Evolutionary conservation across 2,329 filamentous ascomycete genomes (phyloP), one percentile per base, ranked within the genome.

Genomic region (Ceratocystis diversiconidia): DNA sequence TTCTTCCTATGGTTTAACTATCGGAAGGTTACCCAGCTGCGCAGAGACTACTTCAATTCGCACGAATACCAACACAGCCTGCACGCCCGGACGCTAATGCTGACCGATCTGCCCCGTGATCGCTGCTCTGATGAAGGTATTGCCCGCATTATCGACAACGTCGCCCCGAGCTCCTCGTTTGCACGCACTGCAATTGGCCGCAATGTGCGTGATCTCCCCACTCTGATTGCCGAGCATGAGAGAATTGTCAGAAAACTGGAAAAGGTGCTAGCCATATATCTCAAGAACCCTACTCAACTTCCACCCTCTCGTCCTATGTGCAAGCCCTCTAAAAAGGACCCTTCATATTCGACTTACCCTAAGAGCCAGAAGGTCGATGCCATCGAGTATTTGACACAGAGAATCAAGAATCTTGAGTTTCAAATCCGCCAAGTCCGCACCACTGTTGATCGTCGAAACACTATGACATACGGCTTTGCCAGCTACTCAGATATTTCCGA

Each of bases 1-100:
- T 86, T 81, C 64, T 95, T 95, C 70, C 76, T 99, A 32, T 99
- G 91, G 91, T 87, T 82, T 78, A 97, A 96, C 72, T 97, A 97
- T 74, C 81, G 82, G 41, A 86, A 84, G 61, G 81, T 99, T 22
- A 75, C 85, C 17, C 76, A 78, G 43, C 76, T 99, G 69, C 83
- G 92, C 68, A 84, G 89, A 67, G 77, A 82, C 52, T 96, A 95
- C 72, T 92, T 96, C 71, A 83, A 92, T 71, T 92, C 85, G 70
- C 80, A 87, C 0, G 92, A 96, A 52, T 99, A 96, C 71, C 90
- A 95, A 73, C 83, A 83, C 67, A 95, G 90, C 74, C 78, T 97
- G 66, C 90, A 96, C 74, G 86, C 94, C 1, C 77, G 84, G 66
- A 86, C 84, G 0, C 74, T 87, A 59, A 87, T 87, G 84, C 81